phyloP scores from a whole-genome alignment of 768 basidiomycete genomes.

The Russula ochroleuca region DNA sequence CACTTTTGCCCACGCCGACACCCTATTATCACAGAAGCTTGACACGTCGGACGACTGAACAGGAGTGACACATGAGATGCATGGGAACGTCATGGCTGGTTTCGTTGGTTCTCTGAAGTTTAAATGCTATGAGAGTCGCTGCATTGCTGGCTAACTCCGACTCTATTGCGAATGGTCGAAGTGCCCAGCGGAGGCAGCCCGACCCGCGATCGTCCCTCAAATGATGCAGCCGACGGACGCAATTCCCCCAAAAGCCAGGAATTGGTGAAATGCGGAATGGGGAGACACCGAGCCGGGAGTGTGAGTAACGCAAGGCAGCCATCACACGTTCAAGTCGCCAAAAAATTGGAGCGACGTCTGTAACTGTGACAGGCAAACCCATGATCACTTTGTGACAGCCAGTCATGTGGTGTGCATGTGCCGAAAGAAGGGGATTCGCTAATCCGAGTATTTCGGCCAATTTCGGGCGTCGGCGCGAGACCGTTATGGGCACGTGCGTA shows the following conservation, averaged over 20 bases:
- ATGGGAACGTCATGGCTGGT: not conserved
- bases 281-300: too few relatives aligned
- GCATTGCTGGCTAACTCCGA: not conserved
- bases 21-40: not conserved
- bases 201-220: not conserved
- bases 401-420: not conserved
- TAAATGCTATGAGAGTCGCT: not conserved
- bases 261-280: too few relatives aligned
- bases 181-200: not conserved
- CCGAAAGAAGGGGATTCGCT: not conserved
- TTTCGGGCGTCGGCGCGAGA: not conserved
- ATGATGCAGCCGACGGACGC: not conserved
- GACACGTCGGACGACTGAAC: conserved; percentile 1
- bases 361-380: too few relatives aligned
- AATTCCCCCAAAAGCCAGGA: not conserved
- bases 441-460: too few relatives aligned
- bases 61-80: not conserved
- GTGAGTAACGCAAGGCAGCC: too few relatives aligned
- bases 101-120: conserved; percentile 10
- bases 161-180: not conserved
- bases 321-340: not conserved
- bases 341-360: not conserved
- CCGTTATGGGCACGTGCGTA: not conserved
- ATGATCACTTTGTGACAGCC: too few relatives aligned
- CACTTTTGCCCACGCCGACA: too few relatives aligned